Base-by-base conservation (phyloP, 192 early-diverging fungal species). In the Coemansia sp. region DNA sequence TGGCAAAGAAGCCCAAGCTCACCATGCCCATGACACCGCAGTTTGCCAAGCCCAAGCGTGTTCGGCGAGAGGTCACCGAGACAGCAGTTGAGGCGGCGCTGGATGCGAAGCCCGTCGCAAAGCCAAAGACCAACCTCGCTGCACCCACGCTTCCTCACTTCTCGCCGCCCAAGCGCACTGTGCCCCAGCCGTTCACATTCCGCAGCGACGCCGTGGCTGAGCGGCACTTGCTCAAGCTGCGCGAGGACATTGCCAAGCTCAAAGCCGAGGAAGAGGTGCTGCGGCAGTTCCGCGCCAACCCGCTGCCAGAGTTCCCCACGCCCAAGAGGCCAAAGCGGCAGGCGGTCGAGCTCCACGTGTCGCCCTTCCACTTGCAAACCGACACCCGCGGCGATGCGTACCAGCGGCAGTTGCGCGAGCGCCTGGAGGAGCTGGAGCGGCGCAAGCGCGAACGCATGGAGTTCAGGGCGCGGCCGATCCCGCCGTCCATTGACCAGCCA, bases 391-490 rank as follows among this genome's bases (percentile, higher is more conserved):
- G 87, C 41, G 73, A 78, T 40, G 64, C 71, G n/a, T 69, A 85
- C 59, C 76, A 81, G 66, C 51, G 65, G 48, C 39, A 74, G 62
- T 72, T 86, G 40, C 56, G 71, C 17, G 79, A 75, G 63, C 72
- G 81, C 16, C 65, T 86, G 29, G 81, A 80, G 45, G 81, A 84
- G 74, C 73, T 84, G 31, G 77, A 84, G 44, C 24, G 48, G 68
- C 69, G 70, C n/a, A 73, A 71, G 59, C 68, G 60, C 4, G 70
- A 72, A 60, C 73, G 77, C 4, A 44, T 56, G 39, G 50, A 84
- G 56, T 92, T 92, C 70, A 72, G 67, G 48, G 91, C 91, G 2
- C 84, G 83, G 67, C 88, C 89, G 9, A 67, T 89, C 34, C 82
- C 75, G 0, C 45, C 37, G 8, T 83, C 81, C 40, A 61, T 84